Evolutionary conservation across 768 basidiomycete genomes (phyloP).

Genomic region (Pulveroboletus ravenelii): DNA sequence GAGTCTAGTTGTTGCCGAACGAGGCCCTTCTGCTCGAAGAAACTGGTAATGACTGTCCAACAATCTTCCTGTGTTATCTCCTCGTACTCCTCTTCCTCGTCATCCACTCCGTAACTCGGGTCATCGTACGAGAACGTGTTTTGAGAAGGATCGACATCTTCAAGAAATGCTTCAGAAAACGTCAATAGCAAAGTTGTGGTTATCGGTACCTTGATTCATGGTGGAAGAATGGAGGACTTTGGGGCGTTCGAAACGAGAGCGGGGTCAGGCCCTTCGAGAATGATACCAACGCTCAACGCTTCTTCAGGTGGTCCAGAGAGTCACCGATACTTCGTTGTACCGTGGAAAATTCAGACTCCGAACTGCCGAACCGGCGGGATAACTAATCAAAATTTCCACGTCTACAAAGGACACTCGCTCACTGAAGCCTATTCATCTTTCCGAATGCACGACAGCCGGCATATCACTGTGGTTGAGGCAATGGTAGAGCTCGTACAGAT

Average conservation of each 20-base stretch:
- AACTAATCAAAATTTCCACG: constrained; percentile 15
- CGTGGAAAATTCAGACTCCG: constrained; percentile 12
- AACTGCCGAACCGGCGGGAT: not conserved
- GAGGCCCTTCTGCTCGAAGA: constrained; percentile 96
- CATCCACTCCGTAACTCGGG: constrained; percentile 51
- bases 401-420: too few relatives aligned
- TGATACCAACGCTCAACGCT: not conserved
- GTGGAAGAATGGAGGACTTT: not conserved
- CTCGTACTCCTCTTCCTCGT: constrained; percentile 54
- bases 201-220: constrained; percentile 32
- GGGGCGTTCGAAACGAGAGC: not conserved
- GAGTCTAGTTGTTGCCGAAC: constrained; percentile 97
- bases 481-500: constrained; percentile 78
- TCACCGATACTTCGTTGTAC: not conserved
- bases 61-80: constrained; percentile 91
- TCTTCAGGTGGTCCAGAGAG: not conserved
- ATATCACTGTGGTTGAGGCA: too few relatives aligned
- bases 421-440: constrained; percentile 45
- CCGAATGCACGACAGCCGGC: too few relatives aligned
- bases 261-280: not conserved
- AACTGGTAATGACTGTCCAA: constrained; percentile 93
- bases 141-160: constrained; percentile 47
- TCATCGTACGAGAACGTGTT: constrained; percentile 55
- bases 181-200: constrained; percentile 17
- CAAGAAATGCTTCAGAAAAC: constrained; percentile 33